A percentile compares a stretch with the other conserved stretches of the same genome.
phyloP scores from a whole-genome alignment of 805 yeast species.

The Kazachstania kunashirensis region DNA sequence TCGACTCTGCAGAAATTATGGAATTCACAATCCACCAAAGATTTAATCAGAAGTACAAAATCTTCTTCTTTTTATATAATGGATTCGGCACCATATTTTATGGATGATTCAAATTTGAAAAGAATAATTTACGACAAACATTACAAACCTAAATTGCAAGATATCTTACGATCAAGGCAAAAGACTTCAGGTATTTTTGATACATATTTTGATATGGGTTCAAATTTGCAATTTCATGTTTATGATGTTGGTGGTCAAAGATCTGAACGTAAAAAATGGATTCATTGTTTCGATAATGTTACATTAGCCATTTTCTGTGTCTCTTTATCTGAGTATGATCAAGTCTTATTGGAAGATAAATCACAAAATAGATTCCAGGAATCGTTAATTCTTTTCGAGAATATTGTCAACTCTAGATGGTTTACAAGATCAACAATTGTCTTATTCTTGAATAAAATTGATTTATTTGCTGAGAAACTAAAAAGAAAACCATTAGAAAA shows the following conservation, averaged over 20 bases:
- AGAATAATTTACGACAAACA: slow-evolving; percentile 40
- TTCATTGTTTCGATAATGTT: slow-evolving; percentile 90
- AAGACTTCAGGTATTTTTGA: slow-evolving; percentile 91
- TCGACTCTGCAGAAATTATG: slow-evolving; percentile 43
- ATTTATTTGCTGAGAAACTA: slow-evolving; percentile 77
- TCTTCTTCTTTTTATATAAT: slow-evolving; percentile 68
- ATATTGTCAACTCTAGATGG: slow-evolving; percentile 89
- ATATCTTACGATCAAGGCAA: slow-evolving; percentile 77
- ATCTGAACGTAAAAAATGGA: slow-evolving; percentile 94
- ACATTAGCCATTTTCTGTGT: slow-evolving; percentile 85
- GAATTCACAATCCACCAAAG: slow-evolving; percentile 46
- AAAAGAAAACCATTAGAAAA: slow-evolving; percentile 71
- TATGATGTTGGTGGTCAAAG: slow-evolving; percentile 94
- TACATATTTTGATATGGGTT: slow-evolving; percentile 66
- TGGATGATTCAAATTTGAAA: slow-evolving; percentile 42
- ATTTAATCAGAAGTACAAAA: slow-evolving; percentile 43
- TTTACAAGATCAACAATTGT: slow-evolving; percentile 80
- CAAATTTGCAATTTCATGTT: slow-evolving; percentile 46
- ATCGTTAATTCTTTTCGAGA: slow-evolving; percentile 74
- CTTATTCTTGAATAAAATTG: slow-evolving; percentile 80
- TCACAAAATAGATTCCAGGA: slow-evolving; percentile 73
- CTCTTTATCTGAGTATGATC: slow-evolving; percentile 85
- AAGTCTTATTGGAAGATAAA: slow-evolving; percentile 66
- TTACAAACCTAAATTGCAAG: slow-evolving; percentile 66
- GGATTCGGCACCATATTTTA: slow-evolving; percentile 77